Base-by-base conservation (phyloP, 768 basidiomycete genomes). In the Lactifluus echinatus region DNA sequence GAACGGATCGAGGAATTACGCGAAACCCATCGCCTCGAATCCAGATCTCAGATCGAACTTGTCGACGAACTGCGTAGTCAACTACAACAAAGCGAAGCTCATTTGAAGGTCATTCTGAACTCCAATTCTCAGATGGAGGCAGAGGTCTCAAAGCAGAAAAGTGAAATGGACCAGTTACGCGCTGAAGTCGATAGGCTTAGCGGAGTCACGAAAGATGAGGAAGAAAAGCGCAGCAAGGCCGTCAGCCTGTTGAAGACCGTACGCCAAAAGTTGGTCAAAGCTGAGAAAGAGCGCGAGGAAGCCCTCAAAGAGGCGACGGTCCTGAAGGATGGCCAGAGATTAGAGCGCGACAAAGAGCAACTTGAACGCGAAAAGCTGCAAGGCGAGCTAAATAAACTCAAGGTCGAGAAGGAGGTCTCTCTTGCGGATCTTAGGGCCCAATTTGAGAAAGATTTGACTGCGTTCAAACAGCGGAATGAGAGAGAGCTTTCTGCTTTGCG, bases 211-310 rank as follows among this genome's bases (percentile, higher is more conserved):
- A 96, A 90, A 69, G 94, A 97, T 59, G 96, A 98, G 67, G 96
- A 98, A 69, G 96, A 99, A 72, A 98, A 99, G 71, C 83, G 95
- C 12, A 82, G 84, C 19, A 99, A 98, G 66, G 94, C 94, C 0
- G 87, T 98, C 62, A 87, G 84, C 50, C 73, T 97, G 26, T 75
- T 99, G 56, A 97, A 97, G 72, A 93, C 93, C 1, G 90, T 98
- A n/a, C 75, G 96, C 54, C 86, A 93, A 72, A 99, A 97, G 70
- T 74, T 95, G n/a, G 91, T 97, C 28, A 97, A 93, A 67, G 85
- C 92, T 5, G 95, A 98, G 71, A 93, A 93, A 74, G 93, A 95
- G 23, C 82, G 82, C 64, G 93, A 97, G 36, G 93, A 95, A 57
- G 75, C 79, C 0, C 57, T 79, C 49, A 83, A 79, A 66, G 88